Evolutionary conservation across 2,329 filamentous ascomycete genomes (phyloP), one percentile per base, ranked within the genome.

Genomic region (Aspergillus sp.): DNA sequence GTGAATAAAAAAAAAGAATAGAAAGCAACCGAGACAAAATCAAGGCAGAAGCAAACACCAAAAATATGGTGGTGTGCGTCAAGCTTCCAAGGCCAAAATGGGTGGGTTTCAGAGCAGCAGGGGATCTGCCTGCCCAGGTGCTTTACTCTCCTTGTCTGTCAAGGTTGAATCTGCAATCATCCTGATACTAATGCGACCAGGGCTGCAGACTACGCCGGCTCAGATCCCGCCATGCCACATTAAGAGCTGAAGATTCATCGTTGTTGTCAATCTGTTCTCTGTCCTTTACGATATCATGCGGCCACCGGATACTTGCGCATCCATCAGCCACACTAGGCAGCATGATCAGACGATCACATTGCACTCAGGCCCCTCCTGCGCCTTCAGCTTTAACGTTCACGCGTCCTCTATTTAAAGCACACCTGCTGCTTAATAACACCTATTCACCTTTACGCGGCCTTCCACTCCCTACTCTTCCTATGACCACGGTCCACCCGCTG

Each of bases 291-390:
- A 37, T 37, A 37, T 37, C 47, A 39, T 33, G 31, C n/a, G 33
- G 47, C 47, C 31, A 19, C 23, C 33, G 46, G 31, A 49, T 49
- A 49, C 17, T 37, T 7, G 31, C 47, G 17, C 54, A 49, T 46
- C 54, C 39, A 33, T 51, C 54, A 56, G 54, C 53, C 54, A 56
- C 47, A n/a, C 54, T 56, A 45, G 40, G 45, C 47, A 47, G 51
- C 14, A 51, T 31, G 47, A 49, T 56, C 54, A 56, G 47, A 41
- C 54, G 54, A 56, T 45, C 21, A 56, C 45, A 17, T 23, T 45
- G 35, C 44, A 9, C 53, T 43, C 44, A 56, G 35, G n/a, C 53
- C 31, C 54, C 54, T 39, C 47, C 46, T 40, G 54, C 27, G 51
- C 19, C 46, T 51, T 33, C 39, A 55, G 35, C 27, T 45, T 21